These are phyloP conservation scores for Nakazawaea populi DNA, from an alignment of 805 yeast species.

Conservation along the genomic window DNA sequence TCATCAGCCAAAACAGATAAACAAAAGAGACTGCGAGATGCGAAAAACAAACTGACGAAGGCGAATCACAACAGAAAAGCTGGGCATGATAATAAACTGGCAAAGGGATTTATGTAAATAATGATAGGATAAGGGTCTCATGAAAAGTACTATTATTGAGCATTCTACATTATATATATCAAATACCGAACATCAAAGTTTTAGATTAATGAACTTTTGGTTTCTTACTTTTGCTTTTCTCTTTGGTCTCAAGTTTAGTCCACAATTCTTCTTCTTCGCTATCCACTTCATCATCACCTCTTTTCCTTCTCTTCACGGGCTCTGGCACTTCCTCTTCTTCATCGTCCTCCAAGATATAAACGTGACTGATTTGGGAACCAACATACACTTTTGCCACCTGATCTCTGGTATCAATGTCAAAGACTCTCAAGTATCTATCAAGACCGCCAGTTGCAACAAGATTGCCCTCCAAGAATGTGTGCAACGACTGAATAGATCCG, in stretches of 20 bases:
- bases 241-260: constrained; percentile 30
- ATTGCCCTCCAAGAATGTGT: constrained; percentile 25
- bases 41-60: constrained; percentile 46
- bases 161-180: too few species aligned
- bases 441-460: constrained; percentile 74
- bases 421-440: constrained; percentile 81
- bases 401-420: constrained; percentile 52
- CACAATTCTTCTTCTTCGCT: constrained; percentile 29
- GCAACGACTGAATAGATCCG: constrained; percentile 55
- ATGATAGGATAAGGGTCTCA: too few species aligned
- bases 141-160: too few species aligned
- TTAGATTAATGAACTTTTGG: neutral
- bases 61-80: constrained; percentile 65
- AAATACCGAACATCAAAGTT: too few species aligned
- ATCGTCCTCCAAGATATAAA: constrained; percentile 44
- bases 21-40: constrained; percentile 37
- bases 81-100: constrained; percentile 54
- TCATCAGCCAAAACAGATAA: constrained; percentile 15
- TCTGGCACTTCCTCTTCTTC: constrained; percentile 24
- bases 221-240: constrained; percentile 28
- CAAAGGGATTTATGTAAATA: constrained; percentile 12
- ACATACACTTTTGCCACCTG: constrained; percentile 65
- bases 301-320: constrained; percentile 25
- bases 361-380: constrained; percentile 62
- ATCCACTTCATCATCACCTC: constrained; percentile 25